A percentile compares a stretch with the other conserved stretches of the same genome.
Conservation (phyloP, 441 rosid species). For the Corymbia citriodora region DNA sequence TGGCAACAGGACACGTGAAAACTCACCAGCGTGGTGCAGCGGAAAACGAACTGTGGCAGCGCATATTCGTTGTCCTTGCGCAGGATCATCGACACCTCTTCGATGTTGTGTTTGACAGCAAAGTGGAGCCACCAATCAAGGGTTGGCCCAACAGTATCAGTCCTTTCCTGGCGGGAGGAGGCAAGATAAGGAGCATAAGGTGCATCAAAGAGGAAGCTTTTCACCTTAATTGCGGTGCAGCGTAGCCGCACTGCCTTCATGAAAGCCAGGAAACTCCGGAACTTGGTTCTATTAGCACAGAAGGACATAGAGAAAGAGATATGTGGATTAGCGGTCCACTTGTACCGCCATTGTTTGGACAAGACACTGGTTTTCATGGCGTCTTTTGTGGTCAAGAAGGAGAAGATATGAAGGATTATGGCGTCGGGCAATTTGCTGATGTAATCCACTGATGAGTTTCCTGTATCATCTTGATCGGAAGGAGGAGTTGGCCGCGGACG, state of each 20-base stretch:
- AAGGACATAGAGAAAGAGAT: neutral
- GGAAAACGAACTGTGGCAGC: neutral
- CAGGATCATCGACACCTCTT: neutral
- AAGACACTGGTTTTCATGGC: neutral
- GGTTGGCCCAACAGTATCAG: neutral
- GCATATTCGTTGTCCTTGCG: neutral
- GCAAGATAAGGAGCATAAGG: neutral
- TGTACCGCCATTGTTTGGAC: neutral
- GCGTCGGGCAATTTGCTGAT: neutral
- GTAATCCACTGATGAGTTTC: neutral
- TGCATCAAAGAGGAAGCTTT: neutral
- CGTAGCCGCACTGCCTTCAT: neutral
- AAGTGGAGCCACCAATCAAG: neutral
- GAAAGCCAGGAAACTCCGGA: neutral
- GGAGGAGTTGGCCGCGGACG: neutral
- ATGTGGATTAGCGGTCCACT: neutral
- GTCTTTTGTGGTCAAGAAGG: neutral
- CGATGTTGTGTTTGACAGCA: neutral
- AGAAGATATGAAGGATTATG: neutral
- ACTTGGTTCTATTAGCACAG: accelerated
- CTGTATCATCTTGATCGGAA: neutral
- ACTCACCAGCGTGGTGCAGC: neutral
- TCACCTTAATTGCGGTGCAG: neutral
- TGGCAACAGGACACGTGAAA: neutral
- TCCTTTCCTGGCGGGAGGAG: neutral